phyloP scores from a whole-genome alignment of 2,329 filamentous ascomycete species.

The Fusarium sp. region DNA sequence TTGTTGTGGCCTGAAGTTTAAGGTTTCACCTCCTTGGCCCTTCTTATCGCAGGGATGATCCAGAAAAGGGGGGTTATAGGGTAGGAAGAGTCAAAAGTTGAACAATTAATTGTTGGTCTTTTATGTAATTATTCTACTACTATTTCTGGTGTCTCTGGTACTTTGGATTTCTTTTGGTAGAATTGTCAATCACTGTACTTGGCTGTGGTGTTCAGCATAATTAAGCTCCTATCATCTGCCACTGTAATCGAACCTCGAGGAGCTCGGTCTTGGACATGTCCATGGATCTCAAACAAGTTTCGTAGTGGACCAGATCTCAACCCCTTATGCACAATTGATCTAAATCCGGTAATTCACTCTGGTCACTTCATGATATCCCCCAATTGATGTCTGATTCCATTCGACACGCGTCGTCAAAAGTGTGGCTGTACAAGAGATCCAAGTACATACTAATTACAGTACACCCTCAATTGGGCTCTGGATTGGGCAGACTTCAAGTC shows the following conservation, averaged over 20 bases:
- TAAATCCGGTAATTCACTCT: background rate
- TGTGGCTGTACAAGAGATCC: slow-evolving; percentile 31
- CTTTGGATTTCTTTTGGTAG: rapidly evolving
- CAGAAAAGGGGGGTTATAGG: slow-evolving; percentile 40
- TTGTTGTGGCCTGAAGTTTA: slow-evolving; percentile 43
- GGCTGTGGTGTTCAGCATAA: background rate
- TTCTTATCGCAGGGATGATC: slow-evolving; percentile 32
- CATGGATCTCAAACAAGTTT: background rate
- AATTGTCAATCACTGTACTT: background rate
- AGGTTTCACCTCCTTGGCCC: slow-evolving; percentile 39
- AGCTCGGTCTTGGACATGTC: background rate
- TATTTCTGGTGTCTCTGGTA: background rate
- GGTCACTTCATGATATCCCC: background rate
- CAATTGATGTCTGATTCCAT: background rate
- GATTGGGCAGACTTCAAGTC: slow-evolving; percentile 26
- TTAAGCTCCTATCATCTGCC: background rate
- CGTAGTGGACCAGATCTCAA: background rate
- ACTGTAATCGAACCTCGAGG: background rate
- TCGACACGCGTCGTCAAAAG: slow-evolving; percentile 27
- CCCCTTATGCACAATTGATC: background rate
- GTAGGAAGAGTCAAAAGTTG: slow-evolving; percentile 3
- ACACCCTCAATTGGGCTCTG: slow-evolving; percentile 13
- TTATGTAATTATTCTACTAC: background rate
- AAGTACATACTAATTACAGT: slow-evolving; percentile 10
- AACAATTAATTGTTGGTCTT: background rate